These are phyloP conservation scores for Dioszegia hungarica DNA, from an alignment of 768 basidiomycete species.

Conservation along the genomic window DNA sequence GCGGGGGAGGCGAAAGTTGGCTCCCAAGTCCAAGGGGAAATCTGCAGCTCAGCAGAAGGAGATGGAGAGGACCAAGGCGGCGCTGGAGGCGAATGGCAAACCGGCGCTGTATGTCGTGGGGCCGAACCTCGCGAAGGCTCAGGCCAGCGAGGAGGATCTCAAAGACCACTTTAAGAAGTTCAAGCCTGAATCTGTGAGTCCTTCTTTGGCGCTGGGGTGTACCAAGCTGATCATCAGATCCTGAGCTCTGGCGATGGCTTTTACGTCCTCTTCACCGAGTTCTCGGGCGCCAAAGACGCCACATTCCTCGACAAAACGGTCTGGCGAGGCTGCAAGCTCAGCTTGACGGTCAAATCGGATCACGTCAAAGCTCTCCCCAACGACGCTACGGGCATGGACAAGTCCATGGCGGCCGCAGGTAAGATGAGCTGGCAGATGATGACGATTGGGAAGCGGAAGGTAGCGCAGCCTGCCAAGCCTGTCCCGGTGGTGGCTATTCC, in stretches of 20 bases:
- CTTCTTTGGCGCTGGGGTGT: too few species aligned
- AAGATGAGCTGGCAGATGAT: conserved; percentile 25
- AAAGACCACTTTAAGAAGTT: conserved; percentile 64
- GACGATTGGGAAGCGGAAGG: conserved; percentile 38
- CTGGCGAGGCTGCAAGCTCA: conserved; percentile 36
- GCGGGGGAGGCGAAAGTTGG: too few species aligned
- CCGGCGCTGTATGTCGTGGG: conserved; percentile 34
- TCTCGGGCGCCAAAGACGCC: conserved; percentile 63
- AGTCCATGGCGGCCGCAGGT: not conserved
- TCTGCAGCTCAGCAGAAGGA: conserved; percentile 7
- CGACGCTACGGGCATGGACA: too few species aligned
- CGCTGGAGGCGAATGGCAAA: conserved; percentile 29
- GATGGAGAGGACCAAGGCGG: conserved; percentile 23
- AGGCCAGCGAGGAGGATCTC: conserved; percentile 60
- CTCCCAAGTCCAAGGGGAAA: not conserved
- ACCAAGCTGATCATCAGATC: conserved; percentile 52
- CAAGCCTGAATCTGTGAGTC: conserved; percentile 65
- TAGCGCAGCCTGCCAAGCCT: too few species aligned
- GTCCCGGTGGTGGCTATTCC: not conserved
- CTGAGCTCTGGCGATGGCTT: conserved; percentile 66
- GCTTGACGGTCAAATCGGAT: conserved; percentile 19
- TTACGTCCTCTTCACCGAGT: conserved; percentile 72
- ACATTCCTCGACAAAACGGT: conserved; percentile 55
- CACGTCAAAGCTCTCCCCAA: not conserved
- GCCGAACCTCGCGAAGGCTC: conserved; percentile 13